phyloP scores from a whole-genome alignment of 2,329 filamentous ascomycete genomes.

The Davidsoniella eucalypti region DNA sequence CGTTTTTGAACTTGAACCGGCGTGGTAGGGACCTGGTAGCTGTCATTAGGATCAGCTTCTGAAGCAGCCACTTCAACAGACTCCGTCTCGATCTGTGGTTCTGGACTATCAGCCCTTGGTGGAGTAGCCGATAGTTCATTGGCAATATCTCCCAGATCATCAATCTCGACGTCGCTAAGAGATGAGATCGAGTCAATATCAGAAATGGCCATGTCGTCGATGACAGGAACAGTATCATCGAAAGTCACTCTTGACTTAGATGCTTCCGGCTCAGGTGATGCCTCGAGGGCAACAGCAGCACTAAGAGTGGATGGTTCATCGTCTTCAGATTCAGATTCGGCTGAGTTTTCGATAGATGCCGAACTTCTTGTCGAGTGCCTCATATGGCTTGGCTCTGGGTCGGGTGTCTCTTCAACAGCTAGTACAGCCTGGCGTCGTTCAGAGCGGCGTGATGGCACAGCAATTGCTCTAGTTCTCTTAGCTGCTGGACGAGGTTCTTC shows the following conservation, averaged over 20 bases:
- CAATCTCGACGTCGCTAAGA: constrained; percentile 11
- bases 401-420: too few relatives aligned
- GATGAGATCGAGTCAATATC: constrained; percentile 10
- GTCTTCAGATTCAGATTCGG: not conserved
- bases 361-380: not conserved
- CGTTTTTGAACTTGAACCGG: constrained; percentile 11
- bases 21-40: constrained; percentile 15
- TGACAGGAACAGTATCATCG: not conserved
- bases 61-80: not conserved
- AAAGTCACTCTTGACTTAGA: too few relatives aligned
- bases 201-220: not conserved
- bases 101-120: not conserved
- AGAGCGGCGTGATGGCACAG: not conserved
- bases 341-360: not conserved
- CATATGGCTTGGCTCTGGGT: too few relatives aligned
- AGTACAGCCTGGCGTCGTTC: too few relatives aligned
- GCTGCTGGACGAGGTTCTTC: constrained; percentile 1
- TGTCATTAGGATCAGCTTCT: not conserved
- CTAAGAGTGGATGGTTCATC: not conserved
- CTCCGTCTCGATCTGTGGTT: not conserved
- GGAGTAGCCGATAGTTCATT: not conserved
- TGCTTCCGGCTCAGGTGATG: not conserved
- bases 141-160: constrained; percentile 9
- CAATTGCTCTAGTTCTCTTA: constrained; percentile 1
- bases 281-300: not conserved